These are phyloP conservation scores for Nicotiana benthamiana DNA, from an alignment of 257 asterid species.

Conservation along the genomic window DNA sequence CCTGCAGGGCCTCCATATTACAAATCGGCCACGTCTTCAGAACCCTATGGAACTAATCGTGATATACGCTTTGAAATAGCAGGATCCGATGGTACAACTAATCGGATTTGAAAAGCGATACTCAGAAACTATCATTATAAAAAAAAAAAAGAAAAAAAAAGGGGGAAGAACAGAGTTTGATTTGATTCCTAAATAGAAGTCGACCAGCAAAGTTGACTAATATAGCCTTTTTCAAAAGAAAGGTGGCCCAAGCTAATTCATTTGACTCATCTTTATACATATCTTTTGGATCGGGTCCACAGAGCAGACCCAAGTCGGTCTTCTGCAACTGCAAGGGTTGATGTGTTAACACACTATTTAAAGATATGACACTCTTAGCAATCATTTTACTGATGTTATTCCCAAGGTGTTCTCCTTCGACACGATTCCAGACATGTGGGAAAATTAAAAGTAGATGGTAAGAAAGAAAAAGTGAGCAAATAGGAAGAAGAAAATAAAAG, in stretches of 20 bases:
- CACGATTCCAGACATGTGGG: constrained; percentile 27
- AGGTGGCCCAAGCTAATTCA: neutral
- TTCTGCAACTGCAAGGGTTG: neutral
- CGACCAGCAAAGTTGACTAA: neutral
- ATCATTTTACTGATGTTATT: constrained; percentile 27
- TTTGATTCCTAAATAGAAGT: neutral
- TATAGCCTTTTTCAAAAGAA: neutral
- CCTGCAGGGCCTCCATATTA: too few relatives aligned
- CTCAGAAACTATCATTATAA: too few relatives aligned
- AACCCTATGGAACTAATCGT: too few relatives aligned
- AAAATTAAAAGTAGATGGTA: neutral
- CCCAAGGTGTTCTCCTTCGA: constrained; percentile 28
- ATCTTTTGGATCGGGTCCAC: neutral
- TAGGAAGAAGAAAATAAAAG: neutral
- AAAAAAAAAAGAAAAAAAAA: too few relatives aligned
- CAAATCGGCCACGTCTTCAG: too few relatives aligned
- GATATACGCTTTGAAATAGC: too few relatives aligned
- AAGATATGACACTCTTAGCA: constrained; percentile 25
- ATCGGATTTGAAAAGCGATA: too few relatives aligned
- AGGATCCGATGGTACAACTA: too few relatives aligned
- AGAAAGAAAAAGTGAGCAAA: neutral
- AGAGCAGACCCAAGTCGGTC: constrained; percentile 10
- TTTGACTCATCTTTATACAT: neutral
- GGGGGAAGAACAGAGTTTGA: neutral
- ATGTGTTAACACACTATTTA: constrained; percentile 19